These are phyloP conservation scores for Candida insectalens DNA, from an alignment of 805 yeast species.

Conservation along the genomic window DNA sequence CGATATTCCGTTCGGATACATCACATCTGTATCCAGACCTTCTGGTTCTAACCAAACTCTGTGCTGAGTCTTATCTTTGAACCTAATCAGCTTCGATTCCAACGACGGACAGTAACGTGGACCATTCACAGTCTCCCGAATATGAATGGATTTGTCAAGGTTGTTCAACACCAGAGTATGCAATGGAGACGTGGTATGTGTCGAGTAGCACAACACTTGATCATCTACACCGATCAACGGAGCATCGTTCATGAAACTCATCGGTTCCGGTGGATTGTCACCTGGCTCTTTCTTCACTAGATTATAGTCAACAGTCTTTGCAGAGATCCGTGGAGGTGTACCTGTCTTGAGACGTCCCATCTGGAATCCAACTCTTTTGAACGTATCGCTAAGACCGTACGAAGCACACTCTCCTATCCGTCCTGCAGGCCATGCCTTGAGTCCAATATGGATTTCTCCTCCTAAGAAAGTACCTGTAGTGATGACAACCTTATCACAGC, in stretches of 20 bases:
- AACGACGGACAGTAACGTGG: slow-evolving; percentile 97
- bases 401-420: slow-evolving; percentile 90
- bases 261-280: slow-evolving; percentile 79
- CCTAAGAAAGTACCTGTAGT: slow-evolving; percentile 95
- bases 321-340: slow-evolving; percentile 85
- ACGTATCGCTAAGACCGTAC: slow-evolving; percentile 75
- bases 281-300: slow-evolving; percentile 65
- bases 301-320: slow-evolving; percentile 58
- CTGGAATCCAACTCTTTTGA: slow-evolving; percentile 66
- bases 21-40: slow-evolving; percentile 76
- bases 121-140: slow-evolving; percentile 87
- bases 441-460: slow-evolving; percentile 91
- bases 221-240: slow-evolving; percentile 41
- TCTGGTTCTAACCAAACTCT: slow-evolving; percentile 95
- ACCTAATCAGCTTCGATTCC: slow-evolving; percentile 78
- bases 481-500: slow-evolving; percentile 63
- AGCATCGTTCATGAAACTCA: slow-evolving; percentile 71
- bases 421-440: slow-evolving; percentile 76
- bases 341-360: slow-evolving; percentile 93
- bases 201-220: slow-evolving; percentile 65
- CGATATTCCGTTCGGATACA: slow-evolving; percentile 94
- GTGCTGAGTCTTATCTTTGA: slow-evolving; percentile 67
- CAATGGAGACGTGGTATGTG: slow-evolving; percentile 66
- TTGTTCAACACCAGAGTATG: slow-evolving; percentile 64
- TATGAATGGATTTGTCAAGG: slow-evolving; percentile 78